These are phyloP conservation scores for Fagopyrum esculentum DNA, from an alignment of 148 eudicot genomes.

Conservation along the genomic window DNA sequence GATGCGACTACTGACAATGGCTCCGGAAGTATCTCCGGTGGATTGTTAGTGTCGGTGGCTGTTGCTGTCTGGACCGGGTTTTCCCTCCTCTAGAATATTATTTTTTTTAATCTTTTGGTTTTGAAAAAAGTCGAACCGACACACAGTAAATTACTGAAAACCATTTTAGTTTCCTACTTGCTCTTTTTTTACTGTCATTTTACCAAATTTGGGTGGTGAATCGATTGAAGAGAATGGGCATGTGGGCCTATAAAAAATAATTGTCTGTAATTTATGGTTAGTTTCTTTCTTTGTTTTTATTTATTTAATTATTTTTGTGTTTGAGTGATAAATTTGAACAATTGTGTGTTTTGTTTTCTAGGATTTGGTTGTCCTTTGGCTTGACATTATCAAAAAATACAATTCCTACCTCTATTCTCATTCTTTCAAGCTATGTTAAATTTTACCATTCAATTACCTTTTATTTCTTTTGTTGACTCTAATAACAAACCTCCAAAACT, in stretches of 20 bases:
- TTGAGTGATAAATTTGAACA: neutral
- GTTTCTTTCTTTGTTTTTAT: neutral
- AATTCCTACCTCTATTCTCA: neutral
- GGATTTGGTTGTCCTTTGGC: neutral
- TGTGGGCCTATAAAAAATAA: slow-evolving; percentile 11
- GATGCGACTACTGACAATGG: slow-evolving; percentile 37
- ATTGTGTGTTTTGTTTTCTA: neutral
- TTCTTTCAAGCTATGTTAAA: no score
- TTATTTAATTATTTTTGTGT: slow-evolving; percentile 4
- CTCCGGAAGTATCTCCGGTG: slow-evolving; percentile 24
- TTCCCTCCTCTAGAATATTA: slow-evolving; percentile 23
- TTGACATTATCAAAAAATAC: neutral
- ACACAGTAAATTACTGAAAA: slow-evolving; percentile 2
- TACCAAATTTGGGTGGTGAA: slow-evolving; percentile 7
- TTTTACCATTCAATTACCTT: no score
- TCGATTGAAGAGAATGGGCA: neutral
- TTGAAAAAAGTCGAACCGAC: slow-evolving; percentile 2
- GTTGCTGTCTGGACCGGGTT: slow-evolving; percentile 31
- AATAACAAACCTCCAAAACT: no score
- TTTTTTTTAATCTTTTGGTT: neutral
- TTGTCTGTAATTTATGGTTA: slow-evolving; percentile 9
- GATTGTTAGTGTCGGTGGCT: slow-evolving; percentile 27
- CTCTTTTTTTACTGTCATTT: slow-evolving; percentile 3
- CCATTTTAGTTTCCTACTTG: neutral
- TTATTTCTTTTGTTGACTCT: no score